Percentiles rank a stretch among this genome's conserved stretches.
phyloP scores from a whole-genome alignment of 2,329 filamentous ascomycete species.

The Exophiala alcalophila region DNA sequence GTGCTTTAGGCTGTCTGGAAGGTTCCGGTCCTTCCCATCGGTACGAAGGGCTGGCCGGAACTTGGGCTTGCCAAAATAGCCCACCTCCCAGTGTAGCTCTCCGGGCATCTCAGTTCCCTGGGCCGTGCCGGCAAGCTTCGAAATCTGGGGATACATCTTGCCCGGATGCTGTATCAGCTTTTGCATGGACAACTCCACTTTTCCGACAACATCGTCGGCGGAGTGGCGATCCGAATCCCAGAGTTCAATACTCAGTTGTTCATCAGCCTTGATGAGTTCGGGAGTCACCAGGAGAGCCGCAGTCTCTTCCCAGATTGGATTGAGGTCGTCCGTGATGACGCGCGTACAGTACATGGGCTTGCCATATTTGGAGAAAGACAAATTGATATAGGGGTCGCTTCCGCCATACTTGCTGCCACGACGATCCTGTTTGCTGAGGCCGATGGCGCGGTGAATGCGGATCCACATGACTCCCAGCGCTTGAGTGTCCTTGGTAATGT shows the following conservation, averaged over 20 bases:
- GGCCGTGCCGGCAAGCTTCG: conserved; percentile 77
- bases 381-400: conserved; percentile 91
- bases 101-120: conserved; percentile 87
- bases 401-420: conserved; percentile 81
- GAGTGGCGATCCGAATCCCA: conserved; percentile 95
- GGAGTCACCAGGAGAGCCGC: conserved; percentile 81
- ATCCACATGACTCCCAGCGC: conserved; percentile 90
- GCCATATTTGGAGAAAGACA: conserved; percentile 92
- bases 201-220: conserved; percentile 91
- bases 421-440: conserved; percentile 85
- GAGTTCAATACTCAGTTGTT: conserved; percentile 87
- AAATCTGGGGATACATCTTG: conserved; percentile 86
- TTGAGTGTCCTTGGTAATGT: conserved; percentile 79
- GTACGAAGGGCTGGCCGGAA: conserved; percentile 81
- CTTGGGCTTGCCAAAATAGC: conserved; percentile 87
- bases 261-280: conserved; percentile 87
- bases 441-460: conserved; percentile 81
- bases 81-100: conserved; percentile 92
- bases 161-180: conserved; percentile 93
- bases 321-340: conserved; percentile 90
- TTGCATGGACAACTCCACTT: conserved; percentile 88
- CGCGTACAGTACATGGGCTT: conserved; percentile 98
- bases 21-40: conserved; percentile 75
- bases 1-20: conserved; percentile 71
- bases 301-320: conserved; percentile 88